Evolutionary conservation across 2,329 filamentous ascomycete genomes (phyloP), one percentile per base, ranked within the genome.

Genomic region (Fusarium acutatum): DNA sequence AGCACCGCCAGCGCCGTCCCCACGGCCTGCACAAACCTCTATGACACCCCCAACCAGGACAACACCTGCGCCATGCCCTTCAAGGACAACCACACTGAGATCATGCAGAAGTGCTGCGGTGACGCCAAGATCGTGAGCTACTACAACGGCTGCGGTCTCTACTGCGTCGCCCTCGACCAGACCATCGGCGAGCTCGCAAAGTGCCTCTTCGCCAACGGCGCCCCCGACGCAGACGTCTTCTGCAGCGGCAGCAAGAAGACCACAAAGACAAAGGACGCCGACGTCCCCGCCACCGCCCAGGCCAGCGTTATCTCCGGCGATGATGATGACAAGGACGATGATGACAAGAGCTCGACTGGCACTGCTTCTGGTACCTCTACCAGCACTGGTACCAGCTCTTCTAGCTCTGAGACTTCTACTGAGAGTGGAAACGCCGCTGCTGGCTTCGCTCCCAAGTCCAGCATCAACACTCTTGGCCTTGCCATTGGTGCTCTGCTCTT

Each of bases 61-160:
- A 78, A 81, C 22, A 83, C 82, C 44, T 88, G 87, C 77, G 87
- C 81, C 7, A 79, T 86, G 56, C 77, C 82, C 32, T 79, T 79
- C 65, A 79, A 77, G 69, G 77, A 79, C 10, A 84, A 86, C 71
- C 78, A 84, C 79, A 81, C 83, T 58, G 79, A 82, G 41, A 80
- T 85, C 67, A 83, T 87, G 81, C 65, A 80, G 44, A 73, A 79
- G 28, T 88, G 86, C 83, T 88, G 86, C 75, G 80, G 81, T 17
- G 71, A 80, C 15, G 84, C 86, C 59, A 77, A 82, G 28, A 81
- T 87, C 34, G 78, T 84, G 54, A 79, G 79, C 71, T 88, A 87
- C 83, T 80, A 84, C 75, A 74, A 83, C 76, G 79, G 82, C 75
- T 88, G 87, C 80, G 85, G 84, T 22, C 74, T 87, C 67, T 88